Evolutionary conservation across 352 stramenopile species (phyloP), one percentile per base, ranked within the genome.

Genomic region (Phytophthora sp.): DNA sequence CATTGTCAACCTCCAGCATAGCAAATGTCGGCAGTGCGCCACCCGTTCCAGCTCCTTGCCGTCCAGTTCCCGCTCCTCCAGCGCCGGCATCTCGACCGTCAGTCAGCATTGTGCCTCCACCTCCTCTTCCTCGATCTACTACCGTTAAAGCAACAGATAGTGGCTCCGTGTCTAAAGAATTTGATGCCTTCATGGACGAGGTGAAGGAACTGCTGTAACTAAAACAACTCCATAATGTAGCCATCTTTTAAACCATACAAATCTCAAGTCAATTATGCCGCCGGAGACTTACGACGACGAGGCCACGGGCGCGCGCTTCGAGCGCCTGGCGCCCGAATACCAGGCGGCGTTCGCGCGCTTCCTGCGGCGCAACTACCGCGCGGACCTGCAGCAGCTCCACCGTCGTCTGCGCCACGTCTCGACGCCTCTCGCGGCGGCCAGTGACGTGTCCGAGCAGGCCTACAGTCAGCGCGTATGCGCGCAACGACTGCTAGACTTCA

Each of bases 401-500:
- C 30, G 12, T 18, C 63, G 61, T 13, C 45, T 77, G 5, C 35
- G 49, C 1, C 36, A 39, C 51, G 35, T 64, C 7, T 42, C 50
- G 7, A 49, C 45, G 49, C 41, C 55, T 30, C 50, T 42, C 1
- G 29, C 29, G 4, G 36, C 29, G 38, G 11, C 35, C 12, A 59
- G 9, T 4, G n/a, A 47, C 8, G 15, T 36, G 13, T 7, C 35
- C 4, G 42, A 60, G 7, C 21, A 38, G 27, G 66, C 57, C 41
- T 89, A 77, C 56, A 90, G 80, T 13, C 63, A 82, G 35, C 80
- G 76, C 11, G 57, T 90, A 3, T 88, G 79, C 46, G 84, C 87
- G 33, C 94, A 97, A 72, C 72, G 86, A 23, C 72, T 98, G 9
- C 75, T 98, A 21, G 78, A 91, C 58, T 79, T 80, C 24, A 85